Base-by-base conservation (phyloP, 371 early-diverging fungal genomes). In the Blakeslea trispora region DNA sequence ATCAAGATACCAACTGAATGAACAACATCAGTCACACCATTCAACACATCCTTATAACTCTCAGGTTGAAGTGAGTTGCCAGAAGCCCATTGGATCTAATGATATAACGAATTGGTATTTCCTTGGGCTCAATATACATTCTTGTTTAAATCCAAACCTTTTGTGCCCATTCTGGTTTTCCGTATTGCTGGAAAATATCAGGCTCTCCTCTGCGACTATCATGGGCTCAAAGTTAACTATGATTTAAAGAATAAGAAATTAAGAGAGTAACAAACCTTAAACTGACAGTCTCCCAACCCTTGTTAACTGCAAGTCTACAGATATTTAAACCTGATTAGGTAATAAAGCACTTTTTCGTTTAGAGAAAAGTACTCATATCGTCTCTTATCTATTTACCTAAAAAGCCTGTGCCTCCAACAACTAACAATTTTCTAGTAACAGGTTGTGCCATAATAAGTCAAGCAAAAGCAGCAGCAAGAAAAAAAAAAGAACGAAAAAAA, bases 241-340 rank as follows among this genome's bases (percentile, higher is more conserved):
- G 17, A 19, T 5, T 19, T n/a, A 15, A 51, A 35, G n/a, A 22
- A 41, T 10, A 15, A 5, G n/a, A 40, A 18, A 5, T 19, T 21
- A n/a, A n/a, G n/a, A n/a, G n/a, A n/a, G n/a, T n/a, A n/a, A n/a
- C 6, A 37, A 19, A 87, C 81, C 89, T 90, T 44, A 90, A 72
- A 52, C 90, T 89, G 19, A 85, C 69, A n/a, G 87, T 88, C 58
- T 88, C 79, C 89, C 88, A 87, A n/a, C 87, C 87, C 39, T 79
- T 75, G 32, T 75, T 67, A n/a, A 77, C 81, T 7, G 89, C 87
- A 19, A 68, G 59, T 56, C 75, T 81, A 59, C 90, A 90, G 44
- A 90, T 75, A 58, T 75, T 79, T 37, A 70, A 61, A 6, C 86
- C 86, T 82, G 28, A 5, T n/a, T n/a, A n/a, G 28, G 28, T 28